Evolutionary conservation across 164 flowering plant genomes (phyloP), one percentile per base, ranked within the genome.

Genomic region (Santalum album): DNA sequence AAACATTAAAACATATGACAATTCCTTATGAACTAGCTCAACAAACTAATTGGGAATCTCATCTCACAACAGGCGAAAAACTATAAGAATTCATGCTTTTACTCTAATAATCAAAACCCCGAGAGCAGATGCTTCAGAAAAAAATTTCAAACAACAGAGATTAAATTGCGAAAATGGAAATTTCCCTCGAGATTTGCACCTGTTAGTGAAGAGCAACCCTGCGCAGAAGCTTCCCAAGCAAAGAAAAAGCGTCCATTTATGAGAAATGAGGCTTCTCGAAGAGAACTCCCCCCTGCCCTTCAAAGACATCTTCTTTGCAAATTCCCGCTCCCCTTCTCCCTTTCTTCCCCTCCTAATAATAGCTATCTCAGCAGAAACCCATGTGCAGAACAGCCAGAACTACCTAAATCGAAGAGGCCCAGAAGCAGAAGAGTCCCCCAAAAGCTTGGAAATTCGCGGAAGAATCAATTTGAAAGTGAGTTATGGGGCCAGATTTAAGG

Each of bases 321-420:
- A 42, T 9, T 7, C 16, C 2, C 40, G 14, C 15, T 12, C 21
- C 4, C 21, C 20, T 4, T 5, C n/a, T 6, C 4, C 12, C 21
- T n/a, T 11, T 42, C 21, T 6, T 42, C 45, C 2, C 12, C 21
- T 17, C 21, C 17, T 3, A 11, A 3, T 18, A 10, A 7, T 27
- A 22, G 47, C 48, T 58, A 57, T 25, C 45, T 38, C 35, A 61
- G 43, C 36, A 26, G 42, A 54, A 58, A 55, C 58, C 59, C 67
- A 62, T 62, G 19, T 39, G 34, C 22, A 36, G 12, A 54, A n/a
- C 12, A 38, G 2, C 1, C 22, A 25, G 19, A 25, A 23, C 15
- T 2, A 18, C 3, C 11, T n/a, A 51, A 43, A 34, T 46, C 35
- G 42, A 57, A 25, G 25, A 21, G 26, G 32, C 29, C 58, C 59